These are phyloP conservation scores for Entomortierella parvispora DNA, from an alignment of 192 early-diverging fungal species.

Conservation along the genomic window DNA sequence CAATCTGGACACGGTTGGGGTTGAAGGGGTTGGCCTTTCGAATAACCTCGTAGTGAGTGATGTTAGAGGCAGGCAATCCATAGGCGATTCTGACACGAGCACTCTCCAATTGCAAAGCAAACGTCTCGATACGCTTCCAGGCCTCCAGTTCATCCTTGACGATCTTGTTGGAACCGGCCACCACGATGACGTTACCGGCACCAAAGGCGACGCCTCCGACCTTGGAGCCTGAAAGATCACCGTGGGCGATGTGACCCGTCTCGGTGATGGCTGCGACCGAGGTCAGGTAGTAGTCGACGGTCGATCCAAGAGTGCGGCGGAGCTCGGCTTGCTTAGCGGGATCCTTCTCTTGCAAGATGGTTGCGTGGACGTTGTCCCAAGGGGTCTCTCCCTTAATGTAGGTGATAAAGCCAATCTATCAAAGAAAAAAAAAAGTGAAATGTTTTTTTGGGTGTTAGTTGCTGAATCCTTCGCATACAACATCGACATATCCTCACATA, in stretches of 20 bases:
- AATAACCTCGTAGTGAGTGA: constrained; percentile 43
- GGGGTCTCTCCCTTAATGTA: constrained; percentile 54
- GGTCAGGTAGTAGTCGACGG: constrained; percentile 54
- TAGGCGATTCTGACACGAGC: constrained; percentile 54
- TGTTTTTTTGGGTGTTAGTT: neutral
- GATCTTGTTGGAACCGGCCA: constrained; percentile 56
- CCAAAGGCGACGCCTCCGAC: constrained; percentile 48
- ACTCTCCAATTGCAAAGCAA: constrained; percentile 32
- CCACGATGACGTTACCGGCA: constrained; percentile 33
- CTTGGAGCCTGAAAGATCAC: constrained; percentile 48
- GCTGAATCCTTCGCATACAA: neutral
- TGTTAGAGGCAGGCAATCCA: constrained; percentile 29
- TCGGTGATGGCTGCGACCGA: constrained; percentile 51
- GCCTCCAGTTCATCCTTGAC: constrained; percentile 52
- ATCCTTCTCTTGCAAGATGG: constrained; percentile 42
- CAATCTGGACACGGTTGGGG: constrained; percentile 27
- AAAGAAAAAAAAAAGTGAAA: neutral
- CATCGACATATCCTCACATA: neutral
- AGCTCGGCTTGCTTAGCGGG: constrained; percentile 45
- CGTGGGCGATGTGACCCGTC: constrained; percentile 36
- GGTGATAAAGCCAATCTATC: constrained; percentile 55
- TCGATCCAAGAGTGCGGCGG: constrained; percentile 43
- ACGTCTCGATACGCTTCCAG: constrained; percentile 31
- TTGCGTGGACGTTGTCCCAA: constrained; percentile 50
- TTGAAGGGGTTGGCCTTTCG: constrained; percentile 25